Evolutionary conservation across 371 early-diverging fungal genomes (phyloP).

Genomic region (Paraphysoderma sedebokerense): DNA sequence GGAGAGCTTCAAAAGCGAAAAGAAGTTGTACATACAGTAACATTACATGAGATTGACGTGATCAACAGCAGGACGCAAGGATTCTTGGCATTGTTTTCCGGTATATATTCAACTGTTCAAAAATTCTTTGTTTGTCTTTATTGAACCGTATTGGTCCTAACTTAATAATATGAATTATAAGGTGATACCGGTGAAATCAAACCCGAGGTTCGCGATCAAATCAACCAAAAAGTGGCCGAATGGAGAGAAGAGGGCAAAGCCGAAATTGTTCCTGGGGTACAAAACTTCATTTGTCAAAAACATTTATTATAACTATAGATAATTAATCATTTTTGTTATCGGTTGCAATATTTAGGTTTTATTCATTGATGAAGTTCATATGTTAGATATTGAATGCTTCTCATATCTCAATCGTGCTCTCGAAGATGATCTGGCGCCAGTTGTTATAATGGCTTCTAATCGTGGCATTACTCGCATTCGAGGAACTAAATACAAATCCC

Average conservation of each 20-base stretch:
- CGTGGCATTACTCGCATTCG: slow-evolving; percentile 89
- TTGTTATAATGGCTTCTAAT: slow-evolving; percentile 95
- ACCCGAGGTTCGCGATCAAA: slow-evolving; percentile 91
- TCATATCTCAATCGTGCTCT: slow-evolving; percentile 94
- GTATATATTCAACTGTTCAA: slow-evolving; percentile 6
- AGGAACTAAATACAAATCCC: slow-evolving; percentile 80
- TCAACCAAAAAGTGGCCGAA: slow-evolving; percentile 91
- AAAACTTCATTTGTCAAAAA: neutral
- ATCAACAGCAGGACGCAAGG: slow-evolving; percentile 96
- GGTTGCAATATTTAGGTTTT: slow-evolving; percentile 60
- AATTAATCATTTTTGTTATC: neutral
- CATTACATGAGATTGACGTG: slow-evolving; percentile 98
- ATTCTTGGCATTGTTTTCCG: slow-evolving; percentile 90
- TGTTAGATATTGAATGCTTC: slow-evolving; percentile 98
- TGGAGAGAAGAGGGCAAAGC: slow-evolving; percentile 99
- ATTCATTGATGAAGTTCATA: slow-evolving; percentile 98
- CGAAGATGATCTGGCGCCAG: slow-evolving; percentile 86
- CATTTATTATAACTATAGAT: neutral
- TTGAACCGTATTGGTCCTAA: too few species aligned
- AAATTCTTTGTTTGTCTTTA: too few species aligned
- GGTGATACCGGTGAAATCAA: slow-evolving; percentile 97
- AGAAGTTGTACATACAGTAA: slow-evolving; percentile 90
- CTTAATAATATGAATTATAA: slow-evolving; percentile 1
- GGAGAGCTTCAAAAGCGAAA: slow-evolving; percentile 96
- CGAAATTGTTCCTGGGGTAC: slow-evolving; percentile 88